These are phyloP conservation scores for Acanthamoeba healyi DNA, from an alignment of 208 protist genomes.

Conservation along the genomic window DNA sequence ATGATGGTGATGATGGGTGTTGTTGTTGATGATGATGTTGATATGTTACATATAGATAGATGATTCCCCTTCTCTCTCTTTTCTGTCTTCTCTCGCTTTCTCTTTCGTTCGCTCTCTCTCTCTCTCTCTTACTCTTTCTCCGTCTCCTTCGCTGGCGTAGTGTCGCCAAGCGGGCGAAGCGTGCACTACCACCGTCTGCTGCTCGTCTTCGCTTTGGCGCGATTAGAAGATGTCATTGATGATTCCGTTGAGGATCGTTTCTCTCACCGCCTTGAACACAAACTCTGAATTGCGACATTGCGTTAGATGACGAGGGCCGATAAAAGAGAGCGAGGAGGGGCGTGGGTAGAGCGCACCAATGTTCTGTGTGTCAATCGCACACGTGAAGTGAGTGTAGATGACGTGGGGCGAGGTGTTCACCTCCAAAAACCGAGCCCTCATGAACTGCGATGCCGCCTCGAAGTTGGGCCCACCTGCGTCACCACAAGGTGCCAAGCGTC, in stretches of 20 bases:
- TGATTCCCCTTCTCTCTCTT: background rate
- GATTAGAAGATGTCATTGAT: slow-evolving; percentile 59
- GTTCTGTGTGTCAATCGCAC: slow-evolving; percentile 91
- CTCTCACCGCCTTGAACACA: slow-evolving; percentile 89
- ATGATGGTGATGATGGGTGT: too few relatives aligned
- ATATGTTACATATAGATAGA: background rate
- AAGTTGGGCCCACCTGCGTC: slow-evolving; percentile 80
- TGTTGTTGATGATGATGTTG: background rate
- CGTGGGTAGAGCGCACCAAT: slow-evolving; percentile 62
- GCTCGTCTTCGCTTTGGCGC: background rate
- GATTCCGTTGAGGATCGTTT: slow-evolving; percentile 83
- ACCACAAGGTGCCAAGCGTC: too few relatives aligned
- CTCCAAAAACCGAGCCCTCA: slow-evolving; percentile 85
- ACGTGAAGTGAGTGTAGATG: slow-evolving; percentile 90
- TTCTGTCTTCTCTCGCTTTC: too few relatives aligned
- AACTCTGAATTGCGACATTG: too few relatives aligned
- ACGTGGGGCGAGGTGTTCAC: slow-evolving; percentile 83
- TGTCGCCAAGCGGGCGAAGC: too few relatives aligned
- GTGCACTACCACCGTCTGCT: too few relatives aligned
- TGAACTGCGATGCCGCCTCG: slow-evolving; percentile 84
- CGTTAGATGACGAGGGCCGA: too few relatives aligned
- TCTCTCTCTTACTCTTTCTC: too few relatives aligned
- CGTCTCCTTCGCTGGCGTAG: too few relatives aligned
- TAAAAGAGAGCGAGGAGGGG: background rate
- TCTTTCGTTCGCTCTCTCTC: too few relatives aligned